Percentiles rank a stretch among this genome's conserved stretches.
Evolutionary conservation across 163 green algal species (phyloP).

Genomic region (Scenedesmus sp.): DNA sequence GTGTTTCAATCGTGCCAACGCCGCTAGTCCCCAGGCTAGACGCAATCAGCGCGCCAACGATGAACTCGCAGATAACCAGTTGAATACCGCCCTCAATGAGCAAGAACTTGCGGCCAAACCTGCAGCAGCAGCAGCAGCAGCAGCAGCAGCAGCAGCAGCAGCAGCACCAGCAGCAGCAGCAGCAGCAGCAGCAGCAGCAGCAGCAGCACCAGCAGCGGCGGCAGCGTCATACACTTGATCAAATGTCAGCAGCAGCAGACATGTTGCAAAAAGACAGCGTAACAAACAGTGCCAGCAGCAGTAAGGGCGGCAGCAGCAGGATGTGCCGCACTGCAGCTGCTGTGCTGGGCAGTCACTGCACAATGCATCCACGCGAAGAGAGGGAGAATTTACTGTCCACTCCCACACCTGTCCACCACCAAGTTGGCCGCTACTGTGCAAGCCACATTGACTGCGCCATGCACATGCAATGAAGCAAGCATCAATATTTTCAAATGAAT

Average conservation of each 20-base stretch:
- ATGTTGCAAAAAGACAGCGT: neutral
- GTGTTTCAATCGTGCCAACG: conserved; percentile 3
- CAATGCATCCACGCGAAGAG: too few species aligned
- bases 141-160: neutral
- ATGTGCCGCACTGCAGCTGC: neutral
- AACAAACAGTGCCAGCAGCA: neutral
- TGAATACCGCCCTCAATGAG: conserved; percentile 75
- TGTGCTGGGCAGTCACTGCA: too few species aligned
- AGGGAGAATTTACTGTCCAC: too few species aligned
- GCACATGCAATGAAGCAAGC: too few species aligned
- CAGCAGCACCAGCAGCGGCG: too few species aligned
- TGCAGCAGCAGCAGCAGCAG: neutral
- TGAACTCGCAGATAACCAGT: conserved; percentile 73
- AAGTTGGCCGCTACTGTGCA: neutral
- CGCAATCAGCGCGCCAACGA: conserved; percentile 66
- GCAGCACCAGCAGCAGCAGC: neutral
- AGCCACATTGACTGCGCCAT: neutral
- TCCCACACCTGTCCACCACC: too few species aligned
- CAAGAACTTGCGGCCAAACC: conserved; percentile 55
- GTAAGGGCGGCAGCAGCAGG: neutral
- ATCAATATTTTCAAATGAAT: too few species aligned
- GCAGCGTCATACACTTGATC: too few species aligned
- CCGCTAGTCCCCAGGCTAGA: neutral
- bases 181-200: neutral
- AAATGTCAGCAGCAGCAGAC: neutral